A percentile compares a stretch with the other conserved stretches of the same genome.
Conservation (phyloP, 441 rosid species). For the Adansonia madagascariensis region DNA sequence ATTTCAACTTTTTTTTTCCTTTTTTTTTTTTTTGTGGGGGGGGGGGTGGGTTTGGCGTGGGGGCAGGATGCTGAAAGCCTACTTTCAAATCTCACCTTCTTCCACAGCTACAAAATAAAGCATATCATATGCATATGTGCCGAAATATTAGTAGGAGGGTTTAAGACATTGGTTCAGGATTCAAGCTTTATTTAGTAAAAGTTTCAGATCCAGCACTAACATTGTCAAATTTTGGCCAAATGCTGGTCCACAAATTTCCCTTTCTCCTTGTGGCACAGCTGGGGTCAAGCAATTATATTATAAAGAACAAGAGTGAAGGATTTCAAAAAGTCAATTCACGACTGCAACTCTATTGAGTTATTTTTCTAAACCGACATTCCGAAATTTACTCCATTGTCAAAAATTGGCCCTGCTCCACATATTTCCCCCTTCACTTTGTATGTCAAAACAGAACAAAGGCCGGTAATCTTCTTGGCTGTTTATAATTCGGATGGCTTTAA, state of each 20-base stretch:
- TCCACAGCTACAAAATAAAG: background rate
- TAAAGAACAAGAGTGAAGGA: too few relatives aligned
- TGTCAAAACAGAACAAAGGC: background rate
- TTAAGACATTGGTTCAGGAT: background rate
- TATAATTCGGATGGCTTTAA: too few relatives aligned
- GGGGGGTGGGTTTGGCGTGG: too few relatives aligned
- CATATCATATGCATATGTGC: background rate
- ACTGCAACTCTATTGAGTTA: background rate
- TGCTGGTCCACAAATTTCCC: background rate
- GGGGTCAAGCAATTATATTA: too few relatives aligned
- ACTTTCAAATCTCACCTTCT: background rate
- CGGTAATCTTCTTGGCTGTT: background rate
- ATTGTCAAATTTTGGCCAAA: constrained; percentile 3
- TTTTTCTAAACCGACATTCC: background rate
- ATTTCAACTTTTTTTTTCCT: too few relatives aligned
- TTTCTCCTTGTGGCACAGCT: too few relatives aligned
- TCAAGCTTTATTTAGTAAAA: background rate
- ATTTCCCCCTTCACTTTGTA: background rate
- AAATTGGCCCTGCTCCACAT: background rate
- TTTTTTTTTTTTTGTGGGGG: too few relatives aligned
- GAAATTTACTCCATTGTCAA: background rate
- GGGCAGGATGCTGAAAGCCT: too few relatives aligned
- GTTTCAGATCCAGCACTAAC: background rate
- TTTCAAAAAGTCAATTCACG: background rate
- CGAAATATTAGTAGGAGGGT: too few relatives aligned